Conservation (phyloP, 192 early-diverging fungal genomes). For the Mortierella alpina region DNA sequence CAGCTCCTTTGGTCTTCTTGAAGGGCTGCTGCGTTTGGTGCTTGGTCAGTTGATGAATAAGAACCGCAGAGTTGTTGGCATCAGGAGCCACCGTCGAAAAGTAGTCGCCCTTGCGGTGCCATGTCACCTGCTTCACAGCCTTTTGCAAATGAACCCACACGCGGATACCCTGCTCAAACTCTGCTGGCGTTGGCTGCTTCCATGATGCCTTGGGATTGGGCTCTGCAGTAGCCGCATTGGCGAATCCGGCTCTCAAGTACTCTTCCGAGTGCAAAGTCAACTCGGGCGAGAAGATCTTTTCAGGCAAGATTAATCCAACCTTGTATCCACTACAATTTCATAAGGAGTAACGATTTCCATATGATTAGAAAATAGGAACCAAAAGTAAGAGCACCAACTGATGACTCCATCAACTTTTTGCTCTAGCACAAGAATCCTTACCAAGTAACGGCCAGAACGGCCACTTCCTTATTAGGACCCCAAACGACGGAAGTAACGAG, state of each 20-base stretch:
- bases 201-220: slow-evolving; percentile 38
- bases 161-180: slow-evolving; percentile 32
- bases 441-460: slow-evolving; percentile 80
- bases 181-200: slow-evolving; percentile 51
- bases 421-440: slow-evolving; percentile 9
- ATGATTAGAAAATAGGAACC: not conserved
- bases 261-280: slow-evolving; percentile 53
- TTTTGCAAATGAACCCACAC: slow-evolving; percentile 52
- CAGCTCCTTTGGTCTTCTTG: slow-evolving; percentile 86
- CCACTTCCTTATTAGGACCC: slow-evolving; percentile 86
- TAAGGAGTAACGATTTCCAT: too few relatives aligned
- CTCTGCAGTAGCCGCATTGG: slow-evolving; percentile 14
- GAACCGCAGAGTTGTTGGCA: slow-evolving; percentile 76
- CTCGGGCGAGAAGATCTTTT: slow-evolving; percentile 57
- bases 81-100: slow-evolving; percentile 88
- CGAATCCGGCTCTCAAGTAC: slow-evolving; percentile 61
- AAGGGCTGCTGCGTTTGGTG: slow-evolving; percentile 93
- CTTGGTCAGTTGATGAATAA: slow-evolving; percentile 93
- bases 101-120: slow-evolving; percentile 98
- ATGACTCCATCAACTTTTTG: too few relatives aligned
- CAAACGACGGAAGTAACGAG: slow-evolving; percentile 83
- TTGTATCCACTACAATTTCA: slow-evolving; percentile 49
- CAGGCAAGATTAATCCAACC: slow-evolving; percentile 54
- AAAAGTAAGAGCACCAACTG: not conserved
- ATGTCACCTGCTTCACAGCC: slow-evolving; percentile 83